Evolutionary conservation across 192 early-diverging fungal species (phyloP).

Genomic region (Linderina pennispora): DNA sequence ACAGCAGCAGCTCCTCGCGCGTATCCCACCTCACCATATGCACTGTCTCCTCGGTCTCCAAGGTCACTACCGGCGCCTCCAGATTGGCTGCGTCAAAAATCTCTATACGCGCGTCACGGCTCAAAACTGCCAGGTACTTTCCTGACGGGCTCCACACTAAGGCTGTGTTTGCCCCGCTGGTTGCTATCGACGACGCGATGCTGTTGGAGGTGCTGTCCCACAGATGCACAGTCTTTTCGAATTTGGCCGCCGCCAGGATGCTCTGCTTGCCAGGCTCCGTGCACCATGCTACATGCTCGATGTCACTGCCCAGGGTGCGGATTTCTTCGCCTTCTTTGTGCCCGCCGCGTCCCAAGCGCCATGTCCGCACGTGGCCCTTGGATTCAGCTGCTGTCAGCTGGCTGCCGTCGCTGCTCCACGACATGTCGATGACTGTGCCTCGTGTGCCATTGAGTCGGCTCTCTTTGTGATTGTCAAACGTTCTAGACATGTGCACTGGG

Average conservation of each 20-base stretch:
- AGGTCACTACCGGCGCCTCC: slow-evolving; percentile 12
- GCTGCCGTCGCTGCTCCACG: slow-evolving; percentile 45
- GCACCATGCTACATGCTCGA: slow-evolving; percentile 36
- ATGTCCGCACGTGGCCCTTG: slow-evolving; percentile 25
- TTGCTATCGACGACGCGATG: slow-evolving; percentile 6
- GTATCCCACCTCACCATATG: slow-evolving; percentile 21
- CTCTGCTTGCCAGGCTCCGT: slow-evolving; percentile 7
- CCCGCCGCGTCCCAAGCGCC: slow-evolving; percentile 35
- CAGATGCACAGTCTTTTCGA: slow-evolving; percentile 24
- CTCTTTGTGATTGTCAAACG: slow-evolving; percentile 19
- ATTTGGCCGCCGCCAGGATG: slow-evolving; percentile 25
- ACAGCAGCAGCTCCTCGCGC: slow-evolving; percentile 14
- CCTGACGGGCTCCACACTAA: slow-evolving; percentile 35
- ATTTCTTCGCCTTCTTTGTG: slow-evolving; percentile 46
- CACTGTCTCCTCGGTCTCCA: slow-evolving; percentile 10
- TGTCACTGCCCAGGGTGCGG: slow-evolving; percentile 12
- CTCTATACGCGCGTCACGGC: slow-evolving; percentile 25
- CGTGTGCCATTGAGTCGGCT: slow-evolving; percentile 40
- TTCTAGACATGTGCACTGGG: slow-evolving; percentile 1
- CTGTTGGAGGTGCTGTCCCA: slow-evolving; percentile 24
- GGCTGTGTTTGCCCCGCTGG: slow-evolving; percentile 13
- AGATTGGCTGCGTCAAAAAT: slow-evolving; percentile 24
- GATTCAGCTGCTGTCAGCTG: slow-evolving; percentile 28
- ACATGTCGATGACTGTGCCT: slow-evolving; percentile 29
- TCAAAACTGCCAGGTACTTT: slow-evolving; percentile 17